phyloP scores from a whole-genome alignment of 768 basidiomycete genomes.

The Pleurotus platypus region DNA sequence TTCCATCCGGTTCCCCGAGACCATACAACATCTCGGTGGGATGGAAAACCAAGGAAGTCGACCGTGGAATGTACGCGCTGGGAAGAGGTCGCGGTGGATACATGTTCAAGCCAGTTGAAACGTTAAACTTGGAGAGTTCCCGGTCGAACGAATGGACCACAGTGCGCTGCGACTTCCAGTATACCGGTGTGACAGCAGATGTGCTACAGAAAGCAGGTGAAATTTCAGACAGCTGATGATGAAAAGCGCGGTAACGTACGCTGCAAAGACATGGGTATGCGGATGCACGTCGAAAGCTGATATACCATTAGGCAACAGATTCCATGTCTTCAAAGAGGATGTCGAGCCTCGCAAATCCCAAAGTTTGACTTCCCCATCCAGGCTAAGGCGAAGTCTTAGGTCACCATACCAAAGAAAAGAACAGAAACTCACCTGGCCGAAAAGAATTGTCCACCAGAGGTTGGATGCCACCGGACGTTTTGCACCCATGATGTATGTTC shows the following conservation, averaged over 20 bases:
- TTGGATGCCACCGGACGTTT: conserved; percentile 83
- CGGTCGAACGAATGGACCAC: conserved; percentile 54
- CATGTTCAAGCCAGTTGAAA: conserved; percentile 52
- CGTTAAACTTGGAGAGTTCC: conserved; percentile 40
- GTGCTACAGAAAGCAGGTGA: conserved; percentile 31
- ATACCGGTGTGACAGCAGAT: conserved; percentile 54
- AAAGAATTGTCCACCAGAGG: conserved; percentile 63
- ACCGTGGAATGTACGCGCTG: conserved; percentile 58
- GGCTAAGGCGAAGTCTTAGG: conserved; percentile 36
- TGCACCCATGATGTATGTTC: conserved; percentile 87
- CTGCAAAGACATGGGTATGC: conserved; percentile 77
- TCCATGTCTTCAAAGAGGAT: conserved; percentile 56
- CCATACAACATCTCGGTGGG: conserved; percentile 85
- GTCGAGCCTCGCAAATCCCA: conserved; percentile 83
- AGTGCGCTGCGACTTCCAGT: conserved; percentile 66
- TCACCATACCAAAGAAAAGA: neutral
- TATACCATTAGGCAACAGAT: conserved; percentile 67
- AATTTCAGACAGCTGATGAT: neutral
- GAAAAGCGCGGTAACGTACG: conserved; percentile 46
- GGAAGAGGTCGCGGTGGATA: conserved; percentile 54
- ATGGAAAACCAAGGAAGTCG: conserved; percentile 73
- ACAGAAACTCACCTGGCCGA: conserved; percentile 71
- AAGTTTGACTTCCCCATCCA: conserved; percentile 86
- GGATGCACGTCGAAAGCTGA: conserved; percentile 87
- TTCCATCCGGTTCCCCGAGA: conserved; percentile 70